phyloP scores from a whole-genome alignment of 148 eudicot genomes.

The Spergularia marina region DNA sequence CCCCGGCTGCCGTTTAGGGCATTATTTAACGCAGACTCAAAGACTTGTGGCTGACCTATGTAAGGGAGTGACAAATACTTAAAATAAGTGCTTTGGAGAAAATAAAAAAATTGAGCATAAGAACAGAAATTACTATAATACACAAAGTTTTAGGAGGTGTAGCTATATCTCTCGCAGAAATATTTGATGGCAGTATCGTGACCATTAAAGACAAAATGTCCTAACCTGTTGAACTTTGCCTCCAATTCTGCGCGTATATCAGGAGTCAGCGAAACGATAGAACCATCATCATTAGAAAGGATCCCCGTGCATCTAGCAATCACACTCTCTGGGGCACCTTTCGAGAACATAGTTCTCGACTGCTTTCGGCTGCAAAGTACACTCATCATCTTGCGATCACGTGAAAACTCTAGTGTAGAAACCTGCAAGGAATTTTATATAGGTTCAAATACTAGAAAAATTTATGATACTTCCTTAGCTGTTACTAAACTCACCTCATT shows the following conservation, averaged over 20 bases:
- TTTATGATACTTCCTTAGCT: background rate
- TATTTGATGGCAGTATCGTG: background rate
- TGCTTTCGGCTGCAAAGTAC: constrained; percentile 93
- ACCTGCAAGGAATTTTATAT: constrained; percentile 44
- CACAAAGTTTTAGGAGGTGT: background rate
- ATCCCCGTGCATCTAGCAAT: constrained; percentile 81
- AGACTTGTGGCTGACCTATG: background rate
- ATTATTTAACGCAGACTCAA: background rate
- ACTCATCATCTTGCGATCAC: constrained; percentile 99
- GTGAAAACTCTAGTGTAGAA: constrained; percentile 86
- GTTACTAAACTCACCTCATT: background rate
- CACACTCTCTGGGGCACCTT: constrained; percentile 99
- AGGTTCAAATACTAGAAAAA: background rate
- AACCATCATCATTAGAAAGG: constrained; percentile 84
- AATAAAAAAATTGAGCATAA: background rate
- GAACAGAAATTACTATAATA: background rate
- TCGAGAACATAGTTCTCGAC: constrained; percentile 84
- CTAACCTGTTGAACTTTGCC: constrained; percentile 77
- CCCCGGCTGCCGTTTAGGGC: no score
- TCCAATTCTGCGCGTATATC: constrained; percentile 73
- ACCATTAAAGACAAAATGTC: background rate
- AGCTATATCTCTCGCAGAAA: background rate
- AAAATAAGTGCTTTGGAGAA: background rate
- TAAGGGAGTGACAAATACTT: background rate
- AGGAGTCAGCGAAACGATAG: constrained; percentile 68